A percentile compares a stretch with the other conserved stretches of the same genome.
These are phyloP conservation scores for Boletus rufocinnamomeus DNA, from an alignment of 768 basidiomycete species.

Conservation along the genomic window DNA sequence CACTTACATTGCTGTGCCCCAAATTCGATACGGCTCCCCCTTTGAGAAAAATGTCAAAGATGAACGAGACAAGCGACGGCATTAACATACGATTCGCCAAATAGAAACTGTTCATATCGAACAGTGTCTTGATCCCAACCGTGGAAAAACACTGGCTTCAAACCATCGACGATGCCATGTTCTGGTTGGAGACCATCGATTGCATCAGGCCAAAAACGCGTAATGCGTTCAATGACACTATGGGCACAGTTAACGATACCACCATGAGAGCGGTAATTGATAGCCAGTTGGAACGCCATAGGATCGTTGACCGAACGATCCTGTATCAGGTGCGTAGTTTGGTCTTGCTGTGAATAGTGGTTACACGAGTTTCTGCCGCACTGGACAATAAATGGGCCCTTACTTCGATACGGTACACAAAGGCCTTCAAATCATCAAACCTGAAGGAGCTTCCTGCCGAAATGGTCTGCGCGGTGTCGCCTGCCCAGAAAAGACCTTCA, in stretches of 20 bases:
- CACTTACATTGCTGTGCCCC: conserved; percentile 67
- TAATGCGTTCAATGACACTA: conserved; percentile 62
- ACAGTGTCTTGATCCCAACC: conserved; percentile 46
- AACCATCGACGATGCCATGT: conserved; percentile 52
- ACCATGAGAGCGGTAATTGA: conserved; percentile 71
- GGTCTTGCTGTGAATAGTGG: conserved; percentile 25
- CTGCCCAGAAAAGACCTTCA: conserved; percentile 59
- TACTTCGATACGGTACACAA: conserved; percentile 64
- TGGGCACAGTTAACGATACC: conserved; percentile 77
- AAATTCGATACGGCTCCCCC: conserved; percentile 54
- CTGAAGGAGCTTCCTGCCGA: conserved; percentile 53
- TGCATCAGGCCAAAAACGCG: conserved; percentile 59
- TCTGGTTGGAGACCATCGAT: conserved; percentile 64
- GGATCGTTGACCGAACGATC: conserved; percentile 28
- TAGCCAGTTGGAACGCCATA: conserved; percentile 54
- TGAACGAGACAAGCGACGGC: neutral
- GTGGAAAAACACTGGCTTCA: conserved; percentile 59
- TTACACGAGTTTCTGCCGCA: neutral
- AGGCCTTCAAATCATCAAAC: conserved; percentile 72
- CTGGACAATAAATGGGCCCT: neutral
- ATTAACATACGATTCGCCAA: conserved; percentile 44
- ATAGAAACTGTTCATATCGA: conserved; percentile 58
- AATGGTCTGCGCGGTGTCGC: conserved; percentile 53
- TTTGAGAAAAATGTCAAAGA: conserved; percentile 24
- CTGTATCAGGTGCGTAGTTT: conserved; percentile 11